Percentiles rank a stretch among this genome's conserved stretches.
phyloP scores from a whole-genome alignment of 2,329 filamentous ascomycete species.

The Aspergillus spinulosporus region DNA sequence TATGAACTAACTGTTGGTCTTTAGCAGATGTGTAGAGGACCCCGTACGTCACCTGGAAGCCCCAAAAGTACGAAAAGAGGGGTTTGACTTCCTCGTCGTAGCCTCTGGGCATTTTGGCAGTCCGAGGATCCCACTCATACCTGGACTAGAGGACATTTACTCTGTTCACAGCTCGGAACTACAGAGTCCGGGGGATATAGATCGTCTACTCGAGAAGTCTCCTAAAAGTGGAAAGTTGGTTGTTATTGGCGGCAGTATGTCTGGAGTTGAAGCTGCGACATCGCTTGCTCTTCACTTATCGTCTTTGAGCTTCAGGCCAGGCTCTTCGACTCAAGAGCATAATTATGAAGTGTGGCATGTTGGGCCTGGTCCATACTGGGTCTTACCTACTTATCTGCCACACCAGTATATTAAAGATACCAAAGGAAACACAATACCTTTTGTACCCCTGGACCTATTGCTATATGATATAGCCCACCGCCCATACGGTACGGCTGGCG shows the following conservation, averaged over 20 bases:
- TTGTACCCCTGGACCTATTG: conserved; percentile 70
- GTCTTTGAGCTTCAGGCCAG: conserved; percentile 50
- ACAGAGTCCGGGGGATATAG: conserved; percentile 50
- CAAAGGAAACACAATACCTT: conserved; percentile 45
- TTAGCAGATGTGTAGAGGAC: too few relatives aligned
- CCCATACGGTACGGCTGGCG: conserved; percentile 57
- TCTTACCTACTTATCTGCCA: conserved; percentile 59
- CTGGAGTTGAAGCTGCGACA: conserved; percentile 73
- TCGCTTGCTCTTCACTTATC: conserved; percentile 72
- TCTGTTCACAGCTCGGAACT: conserved; percentile 68
- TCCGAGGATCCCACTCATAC: conserved; percentile 54
- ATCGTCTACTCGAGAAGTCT: conserved; percentile 10
- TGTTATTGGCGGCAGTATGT: conserved; percentile 79
- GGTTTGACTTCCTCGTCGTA: conserved; percentile 71
- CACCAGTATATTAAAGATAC: conserved; percentile 24
- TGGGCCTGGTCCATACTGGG: conserved; percentile 69
- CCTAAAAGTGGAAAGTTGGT: conserved; percentile 61
- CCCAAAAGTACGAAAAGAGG: conserved; percentile 22
- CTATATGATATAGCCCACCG: conserved; percentile 70
- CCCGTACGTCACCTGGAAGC: neutral
- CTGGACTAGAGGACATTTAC: conserved; percentile 27
- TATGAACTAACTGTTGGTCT: neutral
- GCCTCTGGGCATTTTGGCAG: conserved; percentile 75
- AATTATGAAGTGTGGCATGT: conserved; percentile 63
- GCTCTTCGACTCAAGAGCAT: conserved; percentile 49